Evolutionary conservation across 805 yeast genomes (phyloP).

Genomic region (Lipomyces orientalis): DNA sequence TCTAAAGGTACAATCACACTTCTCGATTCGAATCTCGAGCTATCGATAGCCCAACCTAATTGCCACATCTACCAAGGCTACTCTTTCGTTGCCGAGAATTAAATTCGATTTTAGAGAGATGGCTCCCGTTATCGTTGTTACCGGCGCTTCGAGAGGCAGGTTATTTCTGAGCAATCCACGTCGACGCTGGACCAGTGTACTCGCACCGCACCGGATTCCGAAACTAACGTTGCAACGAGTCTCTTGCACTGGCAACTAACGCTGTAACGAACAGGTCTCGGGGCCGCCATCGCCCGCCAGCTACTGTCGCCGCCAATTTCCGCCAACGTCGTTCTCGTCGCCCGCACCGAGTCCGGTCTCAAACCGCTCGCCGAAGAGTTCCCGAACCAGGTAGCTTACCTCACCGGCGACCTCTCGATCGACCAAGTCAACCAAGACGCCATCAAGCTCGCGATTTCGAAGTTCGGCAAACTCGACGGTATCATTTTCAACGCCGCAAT

Average conservation of each 20-base stretch:
- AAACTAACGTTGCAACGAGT: background rate
- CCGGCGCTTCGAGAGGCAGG: slow-evolving; percentile 48
- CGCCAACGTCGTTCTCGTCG: slow-evolving; percentile 54
- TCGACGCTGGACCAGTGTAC: background rate
- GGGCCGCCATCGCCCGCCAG: slow-evolving; percentile 68
- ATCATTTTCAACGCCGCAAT: slow-evolving; percentile 75
- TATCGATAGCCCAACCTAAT: background rate
- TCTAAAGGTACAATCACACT: background rate
- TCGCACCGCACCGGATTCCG: background rate
- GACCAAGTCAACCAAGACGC: slow-evolving; percentile 46
- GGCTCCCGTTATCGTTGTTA: slow-evolving; percentile 41
- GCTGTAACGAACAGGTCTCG: slow-evolving; percentile 50
- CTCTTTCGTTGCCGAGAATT: background rate
- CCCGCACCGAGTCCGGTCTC: slow-evolving; percentile 28
- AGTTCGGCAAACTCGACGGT: slow-evolving; percentile 55
- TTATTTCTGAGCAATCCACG: background rate
- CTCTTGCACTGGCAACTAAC: background rate
- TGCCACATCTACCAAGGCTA: background rate
- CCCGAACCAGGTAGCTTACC: slow-evolving; percentile 40
- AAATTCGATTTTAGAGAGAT: background rate
- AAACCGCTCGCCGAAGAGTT: slow-evolving; percentile 29
- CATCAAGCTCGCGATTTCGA: slow-evolving; percentile 51
- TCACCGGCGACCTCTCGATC: slow-evolving; percentile 62
- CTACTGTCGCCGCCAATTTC: slow-evolving; percentile 48
- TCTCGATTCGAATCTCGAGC: background rate